phyloP scores from a whole-genome alignment of 2,329 filamentous ascomycete genomes.

The Eutypa lata region DNA sequence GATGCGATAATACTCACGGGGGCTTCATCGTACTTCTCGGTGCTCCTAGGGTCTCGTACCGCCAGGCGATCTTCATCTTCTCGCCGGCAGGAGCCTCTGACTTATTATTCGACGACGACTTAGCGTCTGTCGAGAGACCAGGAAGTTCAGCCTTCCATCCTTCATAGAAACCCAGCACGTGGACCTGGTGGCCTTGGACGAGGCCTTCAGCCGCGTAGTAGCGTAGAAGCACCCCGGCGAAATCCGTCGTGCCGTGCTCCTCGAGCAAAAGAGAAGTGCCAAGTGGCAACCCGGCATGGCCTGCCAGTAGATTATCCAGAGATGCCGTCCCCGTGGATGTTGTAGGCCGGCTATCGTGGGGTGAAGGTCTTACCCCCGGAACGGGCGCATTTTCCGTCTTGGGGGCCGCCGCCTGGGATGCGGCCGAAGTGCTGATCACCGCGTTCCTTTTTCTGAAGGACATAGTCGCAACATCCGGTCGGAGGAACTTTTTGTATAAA shows the following conservation, averaged over 20 bases:
- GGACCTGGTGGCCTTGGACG: slow-evolving; percentile 83
- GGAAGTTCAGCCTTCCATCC: slow-evolving; percentile 82
- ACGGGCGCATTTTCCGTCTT: slow-evolving; percentile 36
- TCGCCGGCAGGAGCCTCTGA: slow-evolving; percentile 49
- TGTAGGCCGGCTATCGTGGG: slow-evolving; percentile 79
- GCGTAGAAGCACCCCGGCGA: slow-evolving; percentile 75
- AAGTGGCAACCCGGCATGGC: slow-evolving; percentile 79
- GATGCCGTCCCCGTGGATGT: slow-evolving; percentile 90
- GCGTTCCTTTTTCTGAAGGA: slow-evolving; percentile 58
- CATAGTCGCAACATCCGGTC: slow-evolving; percentile 35
- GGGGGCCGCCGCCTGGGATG: slow-evolving; percentile 28
- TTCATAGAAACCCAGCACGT: slow-evolving; percentile 77
- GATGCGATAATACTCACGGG: slow-evolving; percentile 2
- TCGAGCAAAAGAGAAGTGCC: slow-evolving; percentile 79
- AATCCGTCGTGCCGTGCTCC: slow-evolving; percentile 92
- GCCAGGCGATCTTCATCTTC: slow-evolving; percentile 99
- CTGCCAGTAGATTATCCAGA: slow-evolving; percentile 79
- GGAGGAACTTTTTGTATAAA: neutral
- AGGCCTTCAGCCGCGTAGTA: slow-evolving; percentile 94
- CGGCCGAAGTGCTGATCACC: slow-evolving; percentile 40
- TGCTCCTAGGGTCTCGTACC: slow-evolving; percentile 79
- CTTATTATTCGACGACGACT: slow-evolving; percentile 32
- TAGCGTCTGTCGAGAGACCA: slow-evolving; percentile 52
- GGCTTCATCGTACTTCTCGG: slow-evolving; percentile 60
- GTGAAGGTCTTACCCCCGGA: slow-evolving; percentile 71